Evolutionary conservation across 2,329 filamentous ascomycete species (phyloP).

Genomic region (Fusarium sp.): DNA sequence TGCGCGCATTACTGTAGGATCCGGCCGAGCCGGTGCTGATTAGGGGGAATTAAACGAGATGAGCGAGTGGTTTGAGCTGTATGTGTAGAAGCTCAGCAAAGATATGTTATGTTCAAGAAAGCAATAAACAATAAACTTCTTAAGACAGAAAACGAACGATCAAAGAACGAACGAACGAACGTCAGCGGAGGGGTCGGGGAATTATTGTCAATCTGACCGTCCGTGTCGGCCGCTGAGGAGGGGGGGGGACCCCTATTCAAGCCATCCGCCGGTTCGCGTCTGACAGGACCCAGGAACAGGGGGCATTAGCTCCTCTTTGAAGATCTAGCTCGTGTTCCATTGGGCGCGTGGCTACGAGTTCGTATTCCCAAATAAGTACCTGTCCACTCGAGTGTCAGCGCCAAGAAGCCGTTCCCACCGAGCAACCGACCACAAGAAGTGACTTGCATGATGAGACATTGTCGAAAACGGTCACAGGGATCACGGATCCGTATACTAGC

Average conservation of each 20-base stretch:
- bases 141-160: not conserved
- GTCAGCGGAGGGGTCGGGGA: not conserved
- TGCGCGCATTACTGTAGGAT: slow-evolving; percentile 12
- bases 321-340: not conserved
- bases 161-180: not conserved
- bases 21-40: not conserved
- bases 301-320: not conserved
- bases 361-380: slow-evolving; percentile 5
- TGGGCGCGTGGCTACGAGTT: slow-evolving; percentile 4
- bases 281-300: not conserved
- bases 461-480: not conserved
- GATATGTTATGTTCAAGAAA: not conserved
- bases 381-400: not conserved
- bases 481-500: not conserved
- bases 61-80: not conserved
- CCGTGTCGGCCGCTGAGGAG: not conserved
- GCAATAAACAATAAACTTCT: not conserved
- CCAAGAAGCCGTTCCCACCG: not conserved
- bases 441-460: not conserved
- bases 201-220: not conserved
- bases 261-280: not conserved
- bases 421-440: not conserved
- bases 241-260: slow-evolving; percentile 7
- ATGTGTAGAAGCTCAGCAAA: not conserved
- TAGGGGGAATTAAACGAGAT: not conserved